Conservation (phyloP, 1,284 basidiomycete species). For the Trametes pubescens region DNA sequence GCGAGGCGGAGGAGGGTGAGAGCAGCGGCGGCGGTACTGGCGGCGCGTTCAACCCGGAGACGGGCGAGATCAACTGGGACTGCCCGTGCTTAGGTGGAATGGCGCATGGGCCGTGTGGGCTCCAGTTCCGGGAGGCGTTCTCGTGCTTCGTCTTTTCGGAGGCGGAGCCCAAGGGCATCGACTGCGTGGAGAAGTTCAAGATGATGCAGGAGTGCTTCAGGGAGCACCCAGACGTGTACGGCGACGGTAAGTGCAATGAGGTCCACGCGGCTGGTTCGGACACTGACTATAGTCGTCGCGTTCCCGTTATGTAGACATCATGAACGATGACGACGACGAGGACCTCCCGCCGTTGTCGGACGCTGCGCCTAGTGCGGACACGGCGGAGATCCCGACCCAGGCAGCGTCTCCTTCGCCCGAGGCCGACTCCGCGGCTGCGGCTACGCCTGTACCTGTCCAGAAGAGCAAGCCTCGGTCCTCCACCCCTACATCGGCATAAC, state of each 20-base stretch:
- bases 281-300: neutral
- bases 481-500: conserved; percentile 16
- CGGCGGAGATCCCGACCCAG: conserved; percentile 16
- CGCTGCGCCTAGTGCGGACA: conserved; percentile 14
- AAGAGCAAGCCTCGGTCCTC: conserved; percentile 24
- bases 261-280: neutral
- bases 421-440: conserved; percentile 12
- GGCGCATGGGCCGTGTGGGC: conserved; percentile 97
- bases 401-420: conserved; percentile 16
- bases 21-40: conserved; percentile 45
- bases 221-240: conserved; percentile 94
- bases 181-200: conserved; percentile 98
- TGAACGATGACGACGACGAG: conserved; percentile 42
- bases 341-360: conserved; percentile 19
- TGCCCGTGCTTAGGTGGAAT: conserved; percentile 98
- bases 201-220: conserved; percentile 99
- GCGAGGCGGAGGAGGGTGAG: conserved; percentile 45
- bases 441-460: neutral
- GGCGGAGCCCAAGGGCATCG: conserved; percentile 96
- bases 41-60: conserved; percentile 87
- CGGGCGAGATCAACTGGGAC: conserved; percentile 99
- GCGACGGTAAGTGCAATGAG: conserved; percentile 71
- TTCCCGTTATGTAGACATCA: conserved; percentile 34
- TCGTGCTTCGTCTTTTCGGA: conserved; percentile 97
- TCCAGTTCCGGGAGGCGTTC: conserved; percentile 95